Conservation (phyloP, 192 early-diverging fungal species). For the Lobosporangium transversale region DNA sequence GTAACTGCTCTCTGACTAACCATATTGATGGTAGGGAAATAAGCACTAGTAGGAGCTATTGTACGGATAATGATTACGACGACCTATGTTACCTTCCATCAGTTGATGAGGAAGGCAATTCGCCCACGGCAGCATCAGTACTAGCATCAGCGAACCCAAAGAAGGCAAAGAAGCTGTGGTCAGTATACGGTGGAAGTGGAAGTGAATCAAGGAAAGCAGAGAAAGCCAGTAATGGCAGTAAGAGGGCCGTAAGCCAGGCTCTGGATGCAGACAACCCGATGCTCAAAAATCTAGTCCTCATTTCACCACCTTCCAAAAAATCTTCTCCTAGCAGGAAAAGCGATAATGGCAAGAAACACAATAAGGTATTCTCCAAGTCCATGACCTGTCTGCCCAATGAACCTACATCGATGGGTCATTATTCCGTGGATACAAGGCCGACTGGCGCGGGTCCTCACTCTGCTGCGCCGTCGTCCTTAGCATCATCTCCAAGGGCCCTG, state of each 20-base stretch:
- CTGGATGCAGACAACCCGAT: slow-evolving; percentile 13
- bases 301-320: slow-evolving; percentile 14
- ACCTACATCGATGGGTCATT: background rate
- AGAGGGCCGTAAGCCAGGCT: background rate
- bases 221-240: slow-evolving; percentile 2
- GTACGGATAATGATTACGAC: background rate
- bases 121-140: background rate
- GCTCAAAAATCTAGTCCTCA: slow-evolving; percentile 11
- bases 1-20: background rate
- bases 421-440: too few relatives aligned
- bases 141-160: background rate
- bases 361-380: slow-evolving; percentile 13
- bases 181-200: background rate
- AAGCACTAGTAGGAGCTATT: background rate
- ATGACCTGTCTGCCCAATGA: slow-evolving; percentile 10
- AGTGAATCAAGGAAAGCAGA: background rate
- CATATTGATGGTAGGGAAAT: background rate
- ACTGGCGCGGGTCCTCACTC: background rate
- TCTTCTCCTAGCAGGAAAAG: background rate
- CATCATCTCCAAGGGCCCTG: background rate
- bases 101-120: background rate
- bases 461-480: background rate
- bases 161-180: slow-evolving; percentile 11
- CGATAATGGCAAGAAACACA: background rate
- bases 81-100: background rate